A percentile compares a stretch with the other conserved stretches of the same genome.
Conservation (phyloP, 257 asterid genomes). For the Eucommia ulmoides region DNA sequence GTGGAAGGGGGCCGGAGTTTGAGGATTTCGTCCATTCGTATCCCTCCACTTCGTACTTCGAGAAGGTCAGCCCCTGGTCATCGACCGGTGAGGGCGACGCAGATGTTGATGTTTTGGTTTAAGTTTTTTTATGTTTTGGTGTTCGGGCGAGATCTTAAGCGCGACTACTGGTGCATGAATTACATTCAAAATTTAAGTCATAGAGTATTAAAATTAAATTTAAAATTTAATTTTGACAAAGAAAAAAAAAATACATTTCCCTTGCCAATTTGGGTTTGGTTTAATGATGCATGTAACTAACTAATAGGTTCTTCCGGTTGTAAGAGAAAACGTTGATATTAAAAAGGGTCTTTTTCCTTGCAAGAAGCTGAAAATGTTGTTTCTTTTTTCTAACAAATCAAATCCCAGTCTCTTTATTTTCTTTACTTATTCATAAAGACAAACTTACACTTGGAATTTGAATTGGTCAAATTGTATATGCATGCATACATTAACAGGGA, state of each 20-base stretch:
- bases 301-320: no score
- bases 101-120: neutral
- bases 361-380: no score
- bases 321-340: no score
- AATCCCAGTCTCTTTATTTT: no score
- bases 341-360: no score
- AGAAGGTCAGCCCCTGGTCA: neutral
- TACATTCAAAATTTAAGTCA: no score
- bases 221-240: no score
- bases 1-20: neutral
- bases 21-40: neutral
- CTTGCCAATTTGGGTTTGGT: neutral
- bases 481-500: neutral
- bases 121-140: neutral
- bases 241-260: neutral
- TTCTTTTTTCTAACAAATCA: no score
- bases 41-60: neutral
- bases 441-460: no score
- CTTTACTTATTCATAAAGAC: no score
- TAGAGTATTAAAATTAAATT: no score
- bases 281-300: no score
- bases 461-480: neutral
- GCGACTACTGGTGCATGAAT: neutral
- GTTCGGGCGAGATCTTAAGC: neutral
- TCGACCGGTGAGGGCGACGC: neutral